phyloP scores from a whole-genome alignment of 176 grass and related monocot species.

The bread wheat (Triticum aestivum) region IWGSC_CS_RefSeq_v2.1 NC_057811.1:470678611-470679110 shows the following conservation, averaged over 20 bases:
- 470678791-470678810: slow-evolving; percentile 1
- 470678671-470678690: neutral
- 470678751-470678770: neutral
- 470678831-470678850: neutral
- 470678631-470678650: no score
- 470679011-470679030: no score
- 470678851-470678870: slow-evolving; percentile 6
- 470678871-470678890: neutral
- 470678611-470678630: no score
- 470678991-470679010: neutral
- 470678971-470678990: neutral
- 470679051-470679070: no score
- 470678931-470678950: slow-evolving; percentile 12
- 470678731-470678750: neutral
- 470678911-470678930: neutral
- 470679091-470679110: no score
- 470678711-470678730: neutral
- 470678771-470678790: neutral
- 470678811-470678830: neutral
- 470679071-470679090: no score
- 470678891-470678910: neutral
- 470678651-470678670: neutral
- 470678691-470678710: neutral
- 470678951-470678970: neutral
- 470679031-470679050: no score